These are phyloP conservation scores for Myotisia sp. DNA, from an alignment of 2,329 filamentous ascomycete species.

Conservation along the genomic window DNA sequence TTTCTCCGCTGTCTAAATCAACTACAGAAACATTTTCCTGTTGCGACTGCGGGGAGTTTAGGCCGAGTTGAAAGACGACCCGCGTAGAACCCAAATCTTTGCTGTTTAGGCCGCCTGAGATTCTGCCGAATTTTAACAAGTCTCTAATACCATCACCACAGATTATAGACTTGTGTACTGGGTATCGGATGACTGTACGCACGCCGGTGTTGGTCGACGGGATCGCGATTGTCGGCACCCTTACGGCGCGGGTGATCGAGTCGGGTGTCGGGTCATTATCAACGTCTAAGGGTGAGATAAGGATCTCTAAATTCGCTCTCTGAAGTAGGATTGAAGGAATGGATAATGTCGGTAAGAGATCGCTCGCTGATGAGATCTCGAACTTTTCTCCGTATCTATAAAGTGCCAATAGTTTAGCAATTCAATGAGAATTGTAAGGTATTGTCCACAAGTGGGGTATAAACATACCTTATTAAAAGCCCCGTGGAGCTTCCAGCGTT, in stretches of 20 bases:
- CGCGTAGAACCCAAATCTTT: constrained; percentile 19
- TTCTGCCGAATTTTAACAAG: constrained; percentile 31
- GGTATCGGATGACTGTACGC: constrained; percentile 56
- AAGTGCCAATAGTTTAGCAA: too few relatives aligned
- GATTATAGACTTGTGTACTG: constrained; percentile 69
- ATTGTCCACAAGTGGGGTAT: too few relatives aligned
- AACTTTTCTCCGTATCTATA: constrained; percentile 41
- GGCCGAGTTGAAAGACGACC: constrained; percentile 32
- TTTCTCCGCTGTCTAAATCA: constrained; percentile 47
- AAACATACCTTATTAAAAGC: constrained; percentile 47
- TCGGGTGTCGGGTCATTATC: constrained; percentile 34
- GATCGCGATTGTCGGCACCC: constrained; percentile 64
- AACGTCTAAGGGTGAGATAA: constrained; percentile 41
- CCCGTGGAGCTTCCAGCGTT: constrained; percentile 40
- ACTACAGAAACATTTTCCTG: constrained; percentile 36
- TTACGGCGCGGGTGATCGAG: constrained; percentile 45
- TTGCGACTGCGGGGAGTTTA: constrained; percentile 27
- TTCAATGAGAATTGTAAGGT: too few relatives aligned
- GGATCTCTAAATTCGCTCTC: constrained; percentile 44
- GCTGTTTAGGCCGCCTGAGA: constrained; percentile 19
- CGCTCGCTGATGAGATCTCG: constrained; percentile 32
- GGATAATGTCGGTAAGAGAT: constrained; percentile 40
- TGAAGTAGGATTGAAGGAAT: constrained; percentile 44
- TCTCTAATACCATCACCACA: constrained; percentile 60
- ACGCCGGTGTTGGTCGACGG: constrained; percentile 49